Evolutionary conservation across 1,284 basidiomycete genomes (phyloP), one percentile per base, ranked within the genome.

Genomic region (Inonotus hispidus): DNA sequence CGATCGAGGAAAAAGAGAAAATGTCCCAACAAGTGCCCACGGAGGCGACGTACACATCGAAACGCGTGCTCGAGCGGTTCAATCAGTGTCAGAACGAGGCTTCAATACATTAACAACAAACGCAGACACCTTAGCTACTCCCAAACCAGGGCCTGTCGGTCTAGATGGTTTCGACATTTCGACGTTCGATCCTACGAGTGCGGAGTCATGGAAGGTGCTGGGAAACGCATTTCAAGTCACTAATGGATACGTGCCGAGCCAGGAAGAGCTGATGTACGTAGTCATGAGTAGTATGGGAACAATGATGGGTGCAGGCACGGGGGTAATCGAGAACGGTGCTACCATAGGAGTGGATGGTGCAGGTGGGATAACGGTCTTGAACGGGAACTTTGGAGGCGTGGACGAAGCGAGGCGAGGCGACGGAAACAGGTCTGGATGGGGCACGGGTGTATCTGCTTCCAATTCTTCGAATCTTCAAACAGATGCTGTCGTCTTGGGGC

Each of bases 251-350:
- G 54, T 77, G 66, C 89, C 89, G 29, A 79, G 86, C 61, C 83
- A 85, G 68, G 85, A 89, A 68, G 79, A 90, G 67, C 80, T 91
- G 65, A 84, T 89, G 83, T 79, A 83, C 69, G 87, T 86, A 69
- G 77, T 88, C 62, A 78, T 88, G 76, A 58, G 73, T 46, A 68
- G 68, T 54, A 74, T 71, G 61, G 73, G 72, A 66, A 57, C 32
- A 46, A 45, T 32, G 35, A 60, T 54, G 66, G 65, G 62, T 19
- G 63, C n/a, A 62, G 59, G 47, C 47, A 61, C 50, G 61, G 55
- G 49, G 5, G 46, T 53, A 47, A 60, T 35, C 10, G 52, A 56
- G 23, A 63, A 59, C 23, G 23, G 21, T 19, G 23, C 4, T 49
- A 19, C 7, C n/a, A 29, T 10, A 5, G 47, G 23, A 8, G 53